Evolutionary conservation across 2,329 filamentous ascomycete species (phyloP).

Genomic region (Colletotrichum phormii): DNA sequence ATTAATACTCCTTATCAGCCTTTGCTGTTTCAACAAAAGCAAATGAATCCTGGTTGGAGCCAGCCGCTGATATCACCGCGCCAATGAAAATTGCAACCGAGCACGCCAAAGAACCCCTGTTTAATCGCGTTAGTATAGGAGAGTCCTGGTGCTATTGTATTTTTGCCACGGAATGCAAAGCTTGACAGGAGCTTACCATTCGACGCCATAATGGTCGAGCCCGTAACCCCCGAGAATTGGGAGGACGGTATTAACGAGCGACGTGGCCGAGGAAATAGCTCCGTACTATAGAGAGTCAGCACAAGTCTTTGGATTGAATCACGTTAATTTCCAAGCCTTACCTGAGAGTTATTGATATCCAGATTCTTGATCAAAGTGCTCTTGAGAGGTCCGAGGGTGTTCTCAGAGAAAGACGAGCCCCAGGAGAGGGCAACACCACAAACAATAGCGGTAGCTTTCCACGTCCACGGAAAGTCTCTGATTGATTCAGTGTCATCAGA

Average conservation of each 20-base stretch:
- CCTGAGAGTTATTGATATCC: neutral
- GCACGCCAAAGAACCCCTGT: neutral
- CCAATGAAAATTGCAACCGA: neutral
- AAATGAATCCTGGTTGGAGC: too few relatives aligned
- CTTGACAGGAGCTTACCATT: neutral
- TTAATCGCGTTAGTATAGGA: neutral
- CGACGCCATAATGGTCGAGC: neutral
- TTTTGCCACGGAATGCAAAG: neutral
- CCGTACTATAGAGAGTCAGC: neutral
- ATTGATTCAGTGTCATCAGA: constrained; percentile 11
- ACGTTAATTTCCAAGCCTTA: neutral
- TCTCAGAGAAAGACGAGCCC: neutral
- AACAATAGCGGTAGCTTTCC: constrained; percentile 40
- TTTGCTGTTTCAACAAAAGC: too few relatives aligned
- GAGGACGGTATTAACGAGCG: neutral
- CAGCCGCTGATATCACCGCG: neutral
- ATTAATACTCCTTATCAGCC: too few relatives aligned
- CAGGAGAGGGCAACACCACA: neutral
- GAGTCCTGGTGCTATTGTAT: neutral
- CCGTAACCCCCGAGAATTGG: neutral
- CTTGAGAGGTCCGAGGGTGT: neutral
- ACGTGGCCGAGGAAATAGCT: neutral
- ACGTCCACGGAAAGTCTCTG: constrained; percentile 40
- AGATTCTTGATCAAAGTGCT: neutral
- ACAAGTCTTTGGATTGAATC: too few relatives aligned